Evolutionary conservation across 306 rosid species (phyloP).

Genomic region (Quercus bicolor): DNA sequence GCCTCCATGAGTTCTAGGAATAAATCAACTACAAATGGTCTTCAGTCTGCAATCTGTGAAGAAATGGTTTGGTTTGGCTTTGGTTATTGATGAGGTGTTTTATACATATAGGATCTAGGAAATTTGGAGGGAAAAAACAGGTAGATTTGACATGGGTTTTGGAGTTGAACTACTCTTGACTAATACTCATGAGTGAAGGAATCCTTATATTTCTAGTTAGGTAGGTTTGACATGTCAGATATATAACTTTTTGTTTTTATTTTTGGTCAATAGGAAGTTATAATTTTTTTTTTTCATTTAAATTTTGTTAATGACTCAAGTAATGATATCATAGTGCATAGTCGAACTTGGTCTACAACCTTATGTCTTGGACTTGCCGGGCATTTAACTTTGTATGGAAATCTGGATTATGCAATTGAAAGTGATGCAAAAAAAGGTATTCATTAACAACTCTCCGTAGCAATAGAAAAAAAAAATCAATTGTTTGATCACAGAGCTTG

Average conservation of each 20-base stretch:
- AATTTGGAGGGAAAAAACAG: neutral
- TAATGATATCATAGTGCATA: too few species aligned
- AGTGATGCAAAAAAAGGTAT: neutral
- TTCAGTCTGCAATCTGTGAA: neutral
- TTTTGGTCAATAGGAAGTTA: neutral
- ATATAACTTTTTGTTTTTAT: neutral
- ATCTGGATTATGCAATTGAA: too few species aligned
- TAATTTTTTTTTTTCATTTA: neutral
- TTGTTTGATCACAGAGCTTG: neutral
- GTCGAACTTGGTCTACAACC: too few species aligned
- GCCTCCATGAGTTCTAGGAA: conserved; percentile 35
- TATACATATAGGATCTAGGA: conserved; percentile 20
- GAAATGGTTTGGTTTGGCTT: conserved; percentile 10
- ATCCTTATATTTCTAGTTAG: conserved; percentile 13
- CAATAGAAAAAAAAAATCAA: too few species aligned
- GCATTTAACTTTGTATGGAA: too few species aligned
- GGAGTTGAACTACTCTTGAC: conserved; percentile 64
- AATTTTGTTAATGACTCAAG: too few species aligned
- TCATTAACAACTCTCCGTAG: too few species aligned
- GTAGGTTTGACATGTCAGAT: conserved; percentile 27
- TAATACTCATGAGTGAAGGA: conserved; percentile 13
- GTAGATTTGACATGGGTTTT: conserved; percentile 30
- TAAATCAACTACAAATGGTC: neutral
- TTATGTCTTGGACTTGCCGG: too few species aligned
- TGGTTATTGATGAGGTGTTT: conserved; percentile 10